Evolutionary conservation across 805 yeast species (phyloP).

Genomic region (Candida boleticola): DNA sequence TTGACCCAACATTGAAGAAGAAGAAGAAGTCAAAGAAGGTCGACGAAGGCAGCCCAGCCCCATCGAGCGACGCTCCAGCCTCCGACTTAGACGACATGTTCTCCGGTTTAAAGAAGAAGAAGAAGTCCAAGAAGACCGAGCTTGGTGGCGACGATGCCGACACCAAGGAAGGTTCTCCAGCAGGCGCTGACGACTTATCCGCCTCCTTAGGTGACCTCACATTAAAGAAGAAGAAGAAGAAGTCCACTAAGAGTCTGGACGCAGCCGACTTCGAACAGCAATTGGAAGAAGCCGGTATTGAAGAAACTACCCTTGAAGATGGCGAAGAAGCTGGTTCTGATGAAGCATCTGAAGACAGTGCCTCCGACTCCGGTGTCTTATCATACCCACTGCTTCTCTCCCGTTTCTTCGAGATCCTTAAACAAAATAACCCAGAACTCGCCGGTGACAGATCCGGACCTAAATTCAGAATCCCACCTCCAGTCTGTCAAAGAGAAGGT

Average conservation of each 20-base stretch:
- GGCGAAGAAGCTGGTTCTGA: constrained; percentile 23
- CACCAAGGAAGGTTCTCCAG: constrained; percentile 20
- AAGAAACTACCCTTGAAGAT: constrained; percentile 34
- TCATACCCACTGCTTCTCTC: constrained; percentile 76
- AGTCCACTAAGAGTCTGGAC: constrained; percentile 51
- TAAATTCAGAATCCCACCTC: constrained; percentile 96
- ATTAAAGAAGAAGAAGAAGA: constrained; percentile 77
- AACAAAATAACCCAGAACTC: constrained; percentile 93
- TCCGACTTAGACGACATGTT: constrained; percentile 55
- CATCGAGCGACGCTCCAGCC: constrained; percentile 15
- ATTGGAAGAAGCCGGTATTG: constrained; percentile 85
- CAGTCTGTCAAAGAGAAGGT: constrained; percentile 96
- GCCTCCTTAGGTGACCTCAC: constrained; percentile 39
- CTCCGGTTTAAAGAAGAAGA: constrained; percentile 72
- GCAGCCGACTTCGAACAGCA: constrained; percentile 85
- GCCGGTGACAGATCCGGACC: constrained; percentile 95
- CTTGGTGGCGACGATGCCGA: constrained; percentile 20
- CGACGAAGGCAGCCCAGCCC: constrained; percentile 36
- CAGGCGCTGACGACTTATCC: constrained; percentile 24
- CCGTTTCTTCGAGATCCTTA: constrained; percentile 82
- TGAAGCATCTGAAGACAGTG: constrained; percentile 17
- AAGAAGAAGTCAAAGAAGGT: constrained; percentile 64
- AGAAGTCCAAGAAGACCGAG: constrained; percentile 59
- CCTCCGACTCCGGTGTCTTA: constrained; percentile 45
- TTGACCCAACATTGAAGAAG: constrained; percentile 74